phyloP scores from a whole-genome alignment of 163 green algal genomes.

The Scenedesmus sp. region DNA sequence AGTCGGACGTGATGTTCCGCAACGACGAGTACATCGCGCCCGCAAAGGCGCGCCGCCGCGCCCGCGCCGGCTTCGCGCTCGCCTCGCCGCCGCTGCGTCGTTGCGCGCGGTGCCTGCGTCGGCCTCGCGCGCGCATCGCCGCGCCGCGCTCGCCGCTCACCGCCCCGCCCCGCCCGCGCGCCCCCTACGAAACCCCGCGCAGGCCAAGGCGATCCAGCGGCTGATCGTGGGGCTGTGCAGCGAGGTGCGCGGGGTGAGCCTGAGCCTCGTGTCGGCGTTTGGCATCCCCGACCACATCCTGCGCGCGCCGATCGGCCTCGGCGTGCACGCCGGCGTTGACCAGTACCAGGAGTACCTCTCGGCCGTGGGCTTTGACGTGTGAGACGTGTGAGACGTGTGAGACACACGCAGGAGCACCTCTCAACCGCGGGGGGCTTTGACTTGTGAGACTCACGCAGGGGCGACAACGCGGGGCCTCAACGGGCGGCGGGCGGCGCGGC shows the following conservation, averaged over 20 bases:
- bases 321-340: slow-evolving; percentile 32
- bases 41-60: slow-evolving; percentile 68
- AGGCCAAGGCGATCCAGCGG: slow-evolving; percentile 90
- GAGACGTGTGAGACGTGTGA: no score
- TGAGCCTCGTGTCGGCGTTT: slow-evolving; percentile 85
- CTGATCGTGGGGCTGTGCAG: slow-evolving; percentile 83
- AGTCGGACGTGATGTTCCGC: slow-evolving; percentile 79
- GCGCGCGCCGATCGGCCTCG: slow-evolving; percentile 87
- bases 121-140: no score
- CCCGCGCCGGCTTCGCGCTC: not conserved
- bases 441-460: no score
- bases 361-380: slow-evolving; percentile 51
- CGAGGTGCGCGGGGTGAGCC: slow-evolving; percentile 69
- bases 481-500: no score
- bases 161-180: no score
- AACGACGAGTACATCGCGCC: slow-evolving; percentile 95
- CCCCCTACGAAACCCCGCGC: no score
- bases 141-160: not conserved
- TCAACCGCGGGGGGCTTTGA: no score
- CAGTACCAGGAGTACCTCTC: slow-evolving; percentile 52
- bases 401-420: no score
- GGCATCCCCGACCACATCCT: slow-evolving; percentile 92
- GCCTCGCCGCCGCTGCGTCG: no score
- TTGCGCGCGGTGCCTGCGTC: no score
- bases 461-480: no score